Percentiles rank a stretch among this genome's conserved stretches.
phyloP scores from a whole-genome alignment of 148 eudicot genomes.

The Rhododendron williamsianum region DNA sequence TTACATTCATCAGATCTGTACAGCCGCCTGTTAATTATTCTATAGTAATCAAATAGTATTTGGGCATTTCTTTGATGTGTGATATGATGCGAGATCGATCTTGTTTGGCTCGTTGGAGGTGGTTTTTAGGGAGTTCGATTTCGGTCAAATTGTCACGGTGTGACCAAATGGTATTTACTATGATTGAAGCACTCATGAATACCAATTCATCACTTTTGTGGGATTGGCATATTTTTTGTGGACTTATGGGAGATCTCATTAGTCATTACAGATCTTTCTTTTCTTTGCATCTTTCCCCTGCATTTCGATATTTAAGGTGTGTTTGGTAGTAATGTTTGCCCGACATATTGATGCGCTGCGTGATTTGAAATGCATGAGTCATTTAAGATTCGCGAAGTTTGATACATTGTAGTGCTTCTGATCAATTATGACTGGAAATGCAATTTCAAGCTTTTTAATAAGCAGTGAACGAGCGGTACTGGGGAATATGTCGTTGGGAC shows the following conservation, averaged over 20 bases:
- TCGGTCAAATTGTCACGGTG: not conserved
- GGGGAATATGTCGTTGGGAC: not conserved
- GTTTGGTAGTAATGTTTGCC: not conserved
- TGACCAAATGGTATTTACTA: not conserved
- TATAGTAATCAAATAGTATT: not conserved
- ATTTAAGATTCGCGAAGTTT: not conserved
- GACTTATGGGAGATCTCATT: not conserved
- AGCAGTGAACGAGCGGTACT: not conserved
- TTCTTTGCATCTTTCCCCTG: not conserved
- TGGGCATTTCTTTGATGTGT: not conserved
- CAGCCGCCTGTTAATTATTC: not conserved
- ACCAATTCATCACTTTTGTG: not conserved
- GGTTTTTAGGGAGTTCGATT: not conserved
- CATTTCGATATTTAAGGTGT: not conserved
- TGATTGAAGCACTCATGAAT: not conserved
- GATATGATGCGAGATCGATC: not conserved
- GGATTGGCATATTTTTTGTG: not conserved
- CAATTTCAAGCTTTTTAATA: not conserved
- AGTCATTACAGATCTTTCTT: not conserved
- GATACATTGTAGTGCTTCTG: not conserved
- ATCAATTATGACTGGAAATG: not conserved
- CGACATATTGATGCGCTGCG: not conserved
- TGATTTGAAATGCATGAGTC: not conserved
- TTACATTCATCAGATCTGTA: not conserved
- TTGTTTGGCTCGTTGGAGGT: not conserved